Evolutionary conservation across 805 yeast genomes (phyloP), one percentile per base, ranked within the genome.

Genomic region (Ogataea neopini): DNA sequence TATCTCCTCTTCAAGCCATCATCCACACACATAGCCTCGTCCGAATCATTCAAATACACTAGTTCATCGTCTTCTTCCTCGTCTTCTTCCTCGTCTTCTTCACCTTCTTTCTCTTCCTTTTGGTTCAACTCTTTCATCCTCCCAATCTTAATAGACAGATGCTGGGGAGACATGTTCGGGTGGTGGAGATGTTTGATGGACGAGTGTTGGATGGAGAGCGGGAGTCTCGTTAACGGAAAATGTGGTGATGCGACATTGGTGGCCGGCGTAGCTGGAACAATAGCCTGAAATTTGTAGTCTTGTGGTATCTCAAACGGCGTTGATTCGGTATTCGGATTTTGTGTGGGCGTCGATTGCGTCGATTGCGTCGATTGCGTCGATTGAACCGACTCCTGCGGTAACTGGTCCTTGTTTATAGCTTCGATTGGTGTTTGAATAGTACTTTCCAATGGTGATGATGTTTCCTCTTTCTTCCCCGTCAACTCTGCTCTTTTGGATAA

Each of bases 401-500:
- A n/a, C n/a, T n/a, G n/a, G n/a, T n/a, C n/a, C n/a, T n/a, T n/a
- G n/a, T n/a, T 38, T 23, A 22, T 8, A 5, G 25, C 25, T 30
- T n/a, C 15, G 17, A 18, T 7, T n/a, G 15, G 13, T 6, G 4
- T 15, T 11, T 6, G 34, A 11, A n/a, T 15, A 15, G n/a, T 28
- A 25, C 11, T 15, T 7, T 22, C 32, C n/a, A 15, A 14, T 13
- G 30, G 25, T 22, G 25, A 8, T 22, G 25, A 6, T 22, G 25
- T 5, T 22, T 22, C 7, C 5, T 22, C 25, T 13, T 4, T 28
- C 30, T 28, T 8, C 5, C 56, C 57, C 5, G 51, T 54, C 8
- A 64, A 43, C 13, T 61, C 68, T 8, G 47, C 15, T 25, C 56
- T 56, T 39, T 69, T 72, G 9, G 54, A 55, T 1, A 65, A 67